Evolutionary conservation across 1,284 basidiomycete genomes (phyloP).

Genomic region (Pseudozyma tsukubaensis): DNA sequence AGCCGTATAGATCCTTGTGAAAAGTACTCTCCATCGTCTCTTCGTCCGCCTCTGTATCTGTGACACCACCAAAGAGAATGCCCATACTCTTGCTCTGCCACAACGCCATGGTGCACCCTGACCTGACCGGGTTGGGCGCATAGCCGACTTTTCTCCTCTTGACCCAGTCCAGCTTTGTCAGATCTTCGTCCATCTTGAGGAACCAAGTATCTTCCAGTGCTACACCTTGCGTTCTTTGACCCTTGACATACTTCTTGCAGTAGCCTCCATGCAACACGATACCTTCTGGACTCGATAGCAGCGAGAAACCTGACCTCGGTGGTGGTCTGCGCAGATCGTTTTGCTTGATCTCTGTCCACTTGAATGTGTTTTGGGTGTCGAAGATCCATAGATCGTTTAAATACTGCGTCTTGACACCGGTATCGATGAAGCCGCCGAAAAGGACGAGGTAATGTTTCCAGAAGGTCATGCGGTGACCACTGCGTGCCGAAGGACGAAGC

Average conservation of each 20-base stretch:
- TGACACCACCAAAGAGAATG: conserved; percentile 89
- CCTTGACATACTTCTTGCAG: conserved; percentile 89
- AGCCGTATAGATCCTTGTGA: conserved; percentile 72
- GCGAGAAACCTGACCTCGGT: conserved; percentile 78
- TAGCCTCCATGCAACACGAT: conserved; percentile 89
- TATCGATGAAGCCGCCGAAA: conserved; percentile 88
- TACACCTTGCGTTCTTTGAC: conserved; percentile 83
- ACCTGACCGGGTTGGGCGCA: conserved; percentile 68
- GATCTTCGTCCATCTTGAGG: conserved; percentile 73
- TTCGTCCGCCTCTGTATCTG: conserved; percentile 87
- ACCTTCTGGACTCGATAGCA: conserved; percentile 83
- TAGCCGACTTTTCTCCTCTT: conserved; percentile 83
- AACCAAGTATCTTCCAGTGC: conserved; percentile 93
- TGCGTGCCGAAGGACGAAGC: conserved; percentile 81
- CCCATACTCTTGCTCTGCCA: conserved; percentile 78
- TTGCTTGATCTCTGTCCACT: conserved; percentile 82
- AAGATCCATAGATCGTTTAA: conserved; percentile 89
- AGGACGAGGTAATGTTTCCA: conserved; percentile 87
- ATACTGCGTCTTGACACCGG: conserved; percentile 81
- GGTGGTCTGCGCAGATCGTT: conserved; percentile 61
- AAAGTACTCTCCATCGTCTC: conserved; percentile 77
- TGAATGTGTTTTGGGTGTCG: conserved; percentile 82
- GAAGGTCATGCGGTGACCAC: conserved; percentile 84
- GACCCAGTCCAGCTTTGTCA: conserved; percentile 78
- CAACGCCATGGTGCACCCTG: conserved; percentile 85